Percentiles rank a stretch among this genome's conserved stretches.
phyloP scores from a whole-genome alignment of 2,329 filamentous ascomycete species.

The Metarhizium album region DNA sequence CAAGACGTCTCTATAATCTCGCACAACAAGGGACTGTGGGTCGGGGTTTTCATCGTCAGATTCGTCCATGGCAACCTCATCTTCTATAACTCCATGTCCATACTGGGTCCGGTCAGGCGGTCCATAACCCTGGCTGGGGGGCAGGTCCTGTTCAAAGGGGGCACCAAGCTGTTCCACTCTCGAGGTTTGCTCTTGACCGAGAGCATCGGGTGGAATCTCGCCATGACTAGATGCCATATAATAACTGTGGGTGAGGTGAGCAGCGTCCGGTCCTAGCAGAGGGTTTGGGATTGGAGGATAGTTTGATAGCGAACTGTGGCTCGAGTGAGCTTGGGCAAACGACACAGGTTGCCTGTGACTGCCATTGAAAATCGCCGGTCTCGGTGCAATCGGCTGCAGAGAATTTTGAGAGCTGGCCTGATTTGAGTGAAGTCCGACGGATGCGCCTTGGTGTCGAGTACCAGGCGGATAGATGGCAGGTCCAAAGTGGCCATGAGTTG shows the following conservation, averaged over 20 bases:
- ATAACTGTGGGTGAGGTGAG: constrained; percentile 1
- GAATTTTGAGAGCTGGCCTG: constrained; percentile 29
- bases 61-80: constrained; percentile 29
- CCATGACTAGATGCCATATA: not conserved
- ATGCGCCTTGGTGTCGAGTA: constrained; percentile 18
- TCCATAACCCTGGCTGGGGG: not conserved
- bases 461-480: constrained; percentile 30
- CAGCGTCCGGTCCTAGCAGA: constrained; percentile 7
- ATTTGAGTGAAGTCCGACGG: constrained; percentile 13
- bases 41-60: constrained; percentile 46
- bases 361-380: constrained; percentile 28
- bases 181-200: constrained; percentile 6
- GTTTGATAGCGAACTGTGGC: constrained; percentile 1
- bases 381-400: constrained; percentile 38
- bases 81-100: not conserved
- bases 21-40: constrained; percentile 9
- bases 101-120: not conserved
- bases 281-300: constrained; percentile 13
- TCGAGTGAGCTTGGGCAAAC: constrained; percentile 4
- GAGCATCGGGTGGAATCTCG: not conserved
- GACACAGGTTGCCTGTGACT: constrained; percentile 7
- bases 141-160: not conserved
- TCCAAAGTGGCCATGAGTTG: constrained; percentile 35
- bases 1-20: constrained; percentile 25
- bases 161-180: constrained; percentile 7